phyloP scores from a whole-genome alignment of 345 rosid genomes.

The Eucalyptus albens region DNA sequence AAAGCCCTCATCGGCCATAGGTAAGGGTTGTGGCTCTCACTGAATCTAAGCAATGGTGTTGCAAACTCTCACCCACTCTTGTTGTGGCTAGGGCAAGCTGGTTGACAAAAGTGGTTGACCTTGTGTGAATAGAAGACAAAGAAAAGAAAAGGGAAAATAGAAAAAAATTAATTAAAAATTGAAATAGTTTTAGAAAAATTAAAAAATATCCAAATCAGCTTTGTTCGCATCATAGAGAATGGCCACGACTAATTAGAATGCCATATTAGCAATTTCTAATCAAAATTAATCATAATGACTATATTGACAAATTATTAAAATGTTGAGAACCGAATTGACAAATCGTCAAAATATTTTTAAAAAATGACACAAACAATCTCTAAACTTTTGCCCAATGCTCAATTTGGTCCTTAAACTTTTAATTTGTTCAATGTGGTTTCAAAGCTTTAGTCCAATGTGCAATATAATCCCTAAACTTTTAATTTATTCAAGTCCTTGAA shows the following conservation, averaged over 20 bases:
- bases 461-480: no score
- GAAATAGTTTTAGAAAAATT: neutral
- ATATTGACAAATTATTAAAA: neutral
- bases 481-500: no score
- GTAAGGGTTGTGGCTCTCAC: neutral
- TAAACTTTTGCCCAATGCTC: no score
- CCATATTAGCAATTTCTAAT: no score
- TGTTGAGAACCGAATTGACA: no score
- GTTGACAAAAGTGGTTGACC: neutral
- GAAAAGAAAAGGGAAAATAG: neutral
- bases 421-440: no score
- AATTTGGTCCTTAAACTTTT: no score
- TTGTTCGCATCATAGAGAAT: no score
- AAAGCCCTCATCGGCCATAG: accelerated
- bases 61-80: neutral
- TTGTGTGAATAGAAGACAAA: neutral
- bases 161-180: no score
- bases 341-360: neutral
- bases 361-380: no score
- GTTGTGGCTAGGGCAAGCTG: neutral
- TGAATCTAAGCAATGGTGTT: neutral
- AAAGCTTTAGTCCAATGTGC: no score
- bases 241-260: neutral
- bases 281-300: neutral
- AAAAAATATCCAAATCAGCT: neutral